These are phyloP conservation scores for Micractinium sp. DNA, from an alignment of 139 green algal species.

Conservation along the genomic window DNA sequence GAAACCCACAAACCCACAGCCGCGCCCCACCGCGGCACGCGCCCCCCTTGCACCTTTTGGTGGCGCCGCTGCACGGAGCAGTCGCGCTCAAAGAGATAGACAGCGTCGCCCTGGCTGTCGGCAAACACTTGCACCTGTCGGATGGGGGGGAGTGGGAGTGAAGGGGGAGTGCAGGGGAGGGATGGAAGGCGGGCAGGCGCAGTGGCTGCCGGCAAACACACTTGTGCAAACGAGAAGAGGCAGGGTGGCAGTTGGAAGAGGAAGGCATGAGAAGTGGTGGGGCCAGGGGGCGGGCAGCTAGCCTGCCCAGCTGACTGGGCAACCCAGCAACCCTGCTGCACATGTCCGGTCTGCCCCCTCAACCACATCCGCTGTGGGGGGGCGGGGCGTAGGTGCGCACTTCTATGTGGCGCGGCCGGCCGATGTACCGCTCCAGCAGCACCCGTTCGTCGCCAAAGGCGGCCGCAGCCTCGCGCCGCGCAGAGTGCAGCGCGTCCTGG, in stretches of 20 bases:
- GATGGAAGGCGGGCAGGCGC: not conserved
- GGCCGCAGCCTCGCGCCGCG: constrained; percentile 71
- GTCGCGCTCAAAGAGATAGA: constrained; percentile 88
- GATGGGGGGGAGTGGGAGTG: not conserved
- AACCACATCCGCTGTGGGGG: too few relatives aligned
- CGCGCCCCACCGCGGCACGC: too few relatives aligned
- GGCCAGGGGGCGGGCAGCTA: too few relatives aligned
- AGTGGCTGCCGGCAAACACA: not conserved
- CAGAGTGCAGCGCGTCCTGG: constrained; percentile 64
- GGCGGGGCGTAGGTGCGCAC: constrained; percentile 58
- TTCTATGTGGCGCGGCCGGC: constrained; percentile 80
- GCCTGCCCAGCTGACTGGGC: too few relatives aligned
- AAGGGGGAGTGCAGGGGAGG: not conserved
- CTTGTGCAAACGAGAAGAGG: too few relatives aligned
- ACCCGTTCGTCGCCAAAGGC: constrained; percentile 84
- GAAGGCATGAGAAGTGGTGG: not conserved
- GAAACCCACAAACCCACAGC: not conserved
- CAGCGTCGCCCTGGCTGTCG: constrained; percentile 71
- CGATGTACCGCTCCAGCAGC: constrained; percentile 86
- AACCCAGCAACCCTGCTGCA: not conserved
- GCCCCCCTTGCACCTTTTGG: constrained; percentile 61
- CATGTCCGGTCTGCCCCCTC: not conserved
- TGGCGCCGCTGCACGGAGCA: constrained; percentile 87
- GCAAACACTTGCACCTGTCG: constrained; percentile 71
- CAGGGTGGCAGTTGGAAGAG: not conserved